Evolutionary conservation across 495 filamentous ascomycete species (phyloP).

Genomic region (Aspergillus heteromorphus): DNA sequence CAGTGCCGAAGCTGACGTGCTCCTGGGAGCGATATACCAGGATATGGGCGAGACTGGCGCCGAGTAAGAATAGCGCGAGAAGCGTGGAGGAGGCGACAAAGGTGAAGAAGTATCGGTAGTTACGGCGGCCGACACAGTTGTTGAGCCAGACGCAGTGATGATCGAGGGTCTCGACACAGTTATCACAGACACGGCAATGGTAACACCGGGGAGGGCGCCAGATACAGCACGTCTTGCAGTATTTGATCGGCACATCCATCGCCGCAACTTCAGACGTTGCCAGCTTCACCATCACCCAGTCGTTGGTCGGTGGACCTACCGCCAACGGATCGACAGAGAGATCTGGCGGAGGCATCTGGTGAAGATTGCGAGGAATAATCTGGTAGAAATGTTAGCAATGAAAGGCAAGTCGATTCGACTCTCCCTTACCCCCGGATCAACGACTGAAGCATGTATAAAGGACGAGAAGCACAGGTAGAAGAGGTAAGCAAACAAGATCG

Average conservation of each 20-base stretch:
- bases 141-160: constrained; percentile 99
- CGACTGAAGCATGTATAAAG: constrained; percentile 83
- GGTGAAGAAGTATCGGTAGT: constrained; percentile 95
- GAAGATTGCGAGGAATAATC: constrained; percentile 82
- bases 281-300: constrained; percentile 86
- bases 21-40: constrained; percentile 61
- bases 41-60: constrained; percentile 72
- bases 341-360: constrained; percentile 53
- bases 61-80: constrained; percentile 70
- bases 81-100: constrained; percentile 74
- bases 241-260: constrained; percentile 97
- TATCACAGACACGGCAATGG: constrained; percentile 94
- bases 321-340: constrained; percentile 68
- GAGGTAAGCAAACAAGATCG: constrained; percentile 83
- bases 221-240: constrained; percentile 92
- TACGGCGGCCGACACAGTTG: constrained; percentile 94
- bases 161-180: constrained; percentile 95
- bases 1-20: constrained; percentile 55
- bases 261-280: constrained; percentile 65
- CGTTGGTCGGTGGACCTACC: constrained; percentile 76
- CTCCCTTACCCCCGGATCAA: constrained; percentile 79
- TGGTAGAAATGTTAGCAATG: constrained; percentile 25
- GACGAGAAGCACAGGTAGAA: constrained; percentile 88
- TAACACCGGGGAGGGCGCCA: constrained; percentile 95
- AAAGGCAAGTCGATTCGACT: constrained; percentile 7